phyloP scores from a whole-genome alignment of 2,329 filamentous ascomycete species.

The Pseudofabraea citricarpa region DNA sequence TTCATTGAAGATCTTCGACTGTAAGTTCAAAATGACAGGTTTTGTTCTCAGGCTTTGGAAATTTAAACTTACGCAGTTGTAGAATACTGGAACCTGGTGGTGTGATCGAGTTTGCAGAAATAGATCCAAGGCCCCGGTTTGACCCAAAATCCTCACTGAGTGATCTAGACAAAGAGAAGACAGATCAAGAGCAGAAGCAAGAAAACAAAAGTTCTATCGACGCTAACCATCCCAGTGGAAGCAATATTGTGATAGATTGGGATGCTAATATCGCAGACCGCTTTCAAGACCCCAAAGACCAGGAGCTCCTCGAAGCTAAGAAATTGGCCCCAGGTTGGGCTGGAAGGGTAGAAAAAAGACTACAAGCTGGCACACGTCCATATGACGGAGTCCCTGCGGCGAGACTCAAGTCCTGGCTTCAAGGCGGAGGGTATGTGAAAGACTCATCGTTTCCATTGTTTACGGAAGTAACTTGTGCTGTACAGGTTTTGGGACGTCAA shows the following conservation, averaged over 20 bases:
- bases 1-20: conserved; percentile 25
- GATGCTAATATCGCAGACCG: conserved; percentile 21
- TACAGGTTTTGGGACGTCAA: conserved; percentile 26
- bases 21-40: conserved; percentile 8
- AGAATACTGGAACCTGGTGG: conserved; percentile 24
- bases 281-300: conserved; percentile 17
- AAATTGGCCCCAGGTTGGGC: conserved; percentile 21
- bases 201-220: too few relatives aligned
- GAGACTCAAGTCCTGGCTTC: conserved; percentile 23
- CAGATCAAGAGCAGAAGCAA: too few relatives aligned
- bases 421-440: conserved; percentile 25
- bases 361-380: conserved; percentile 21
- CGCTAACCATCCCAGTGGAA: too few relatives aligned
- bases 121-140: conserved; percentile 26
- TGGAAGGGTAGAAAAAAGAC: conserved; percentile 18
- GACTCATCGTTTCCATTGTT: not conserved
- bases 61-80: not conserved
- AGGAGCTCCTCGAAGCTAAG: conserved; percentile 17
- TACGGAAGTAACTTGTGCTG: not conserved
- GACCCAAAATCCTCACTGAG: not conserved
- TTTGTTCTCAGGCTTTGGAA: not conserved
- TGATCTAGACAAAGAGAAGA: too few relatives aligned
- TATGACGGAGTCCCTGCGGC: conserved; percentile 22
- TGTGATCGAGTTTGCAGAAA: conserved; percentile 26
- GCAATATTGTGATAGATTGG: conserved; percentile 17